phyloP scores from a whole-genome alignment of 257 asterid genomes.

The Verbascum thapsus region DNA sequence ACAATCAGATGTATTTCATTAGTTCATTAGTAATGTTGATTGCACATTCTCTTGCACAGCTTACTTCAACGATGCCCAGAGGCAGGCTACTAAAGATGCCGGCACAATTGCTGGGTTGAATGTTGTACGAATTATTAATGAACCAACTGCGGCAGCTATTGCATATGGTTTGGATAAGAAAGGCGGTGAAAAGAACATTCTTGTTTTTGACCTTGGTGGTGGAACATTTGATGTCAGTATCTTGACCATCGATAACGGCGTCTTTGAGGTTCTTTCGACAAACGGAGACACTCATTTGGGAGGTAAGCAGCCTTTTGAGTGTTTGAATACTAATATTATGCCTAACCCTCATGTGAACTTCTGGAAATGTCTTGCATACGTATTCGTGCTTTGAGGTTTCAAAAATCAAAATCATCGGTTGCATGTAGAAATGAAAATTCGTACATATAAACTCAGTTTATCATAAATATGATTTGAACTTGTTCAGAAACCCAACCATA shows the following conservation, averaged over 20 bases:
- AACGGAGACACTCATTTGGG: constrained; percentile 99
- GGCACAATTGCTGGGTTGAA: constrained; percentile 90
- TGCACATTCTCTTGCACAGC: constrained; percentile 53
- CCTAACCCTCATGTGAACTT: too few species aligned
- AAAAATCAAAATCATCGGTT: too few species aligned
- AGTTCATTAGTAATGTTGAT: constrained; percentile 25
- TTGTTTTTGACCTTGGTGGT: constrained; percentile 97
- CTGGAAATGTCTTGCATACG: too few species aligned
- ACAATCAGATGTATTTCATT: not conserved
- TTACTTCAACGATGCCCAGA: constrained; percentile 93
- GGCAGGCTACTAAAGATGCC: constrained; percentile 95
- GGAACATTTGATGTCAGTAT: constrained; percentile 97
- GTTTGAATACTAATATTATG: too few species aligned
- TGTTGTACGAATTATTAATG: constrained; percentile 88
- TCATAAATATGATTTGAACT: too few species aligned
- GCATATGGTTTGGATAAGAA: constrained; percentile 96
- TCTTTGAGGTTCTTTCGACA: constrained; percentile 93
- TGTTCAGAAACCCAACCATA: too few species aligned
- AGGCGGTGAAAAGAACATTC: constrained; percentile 92
- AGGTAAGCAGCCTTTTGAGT: constrained; percentile 50
- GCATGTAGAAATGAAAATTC: too few species aligned
- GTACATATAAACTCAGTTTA: too few species aligned
- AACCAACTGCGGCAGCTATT: constrained; percentile 96
- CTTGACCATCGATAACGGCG: constrained; percentile 93
- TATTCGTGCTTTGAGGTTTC: too few species aligned